A percentile compares a stretch with the other conserved stretches of the same genome.
Evolutionary conservation across 345 rosid genomes (phyloP).

Genomic region (Gossypioides kirkii): DNA sequence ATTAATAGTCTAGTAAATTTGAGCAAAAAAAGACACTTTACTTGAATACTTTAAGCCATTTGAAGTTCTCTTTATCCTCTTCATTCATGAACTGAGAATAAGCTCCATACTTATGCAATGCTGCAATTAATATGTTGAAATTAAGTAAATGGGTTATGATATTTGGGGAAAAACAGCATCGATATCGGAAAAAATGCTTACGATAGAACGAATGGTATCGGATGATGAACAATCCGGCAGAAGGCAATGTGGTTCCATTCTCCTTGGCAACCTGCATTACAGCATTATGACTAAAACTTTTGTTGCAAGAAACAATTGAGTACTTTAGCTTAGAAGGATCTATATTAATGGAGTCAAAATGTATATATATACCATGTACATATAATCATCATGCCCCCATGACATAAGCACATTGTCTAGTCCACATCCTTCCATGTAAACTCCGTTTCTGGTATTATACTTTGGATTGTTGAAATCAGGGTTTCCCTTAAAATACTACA

Average conservation of each 20-base stretch:
- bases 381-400: slow-evolving; percentile 70
- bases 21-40: slow-evolving; percentile 1
- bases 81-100: slow-evolving; percentile 38
- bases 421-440: slow-evolving; percentile 53
- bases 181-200: slow-evolving; percentile 14
- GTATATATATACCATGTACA: slow-evolving; percentile 39
- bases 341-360: not conserved
- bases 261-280: slow-evolving; percentile 42
- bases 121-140: slow-evolving; percentile 13
- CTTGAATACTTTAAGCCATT: slow-evolving; percentile 45
- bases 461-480: slow-evolving; percentile 42
- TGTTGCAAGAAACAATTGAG: not conserved
- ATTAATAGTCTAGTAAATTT: not conserved
- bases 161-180: not conserved
- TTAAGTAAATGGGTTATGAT: not conserved
- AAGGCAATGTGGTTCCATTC: slow-evolving; percentile 52
- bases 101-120: slow-evolving; percentile 35
- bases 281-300: not conserved
- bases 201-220: slow-evolving; percentile 62
- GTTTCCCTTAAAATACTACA: slow-evolving; percentile 55
- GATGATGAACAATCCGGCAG: slow-evolving; percentile 54
- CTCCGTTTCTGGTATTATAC: slow-evolving; percentile 47
- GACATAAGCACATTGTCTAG: slow-evolving; percentile 54
- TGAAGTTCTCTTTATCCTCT: slow-evolving; percentile 36
- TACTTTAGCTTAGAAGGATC: no score